phyloP scores from a whole-genome alignment of 306 rosid species.

The Adenanthera pavonina region DNA sequence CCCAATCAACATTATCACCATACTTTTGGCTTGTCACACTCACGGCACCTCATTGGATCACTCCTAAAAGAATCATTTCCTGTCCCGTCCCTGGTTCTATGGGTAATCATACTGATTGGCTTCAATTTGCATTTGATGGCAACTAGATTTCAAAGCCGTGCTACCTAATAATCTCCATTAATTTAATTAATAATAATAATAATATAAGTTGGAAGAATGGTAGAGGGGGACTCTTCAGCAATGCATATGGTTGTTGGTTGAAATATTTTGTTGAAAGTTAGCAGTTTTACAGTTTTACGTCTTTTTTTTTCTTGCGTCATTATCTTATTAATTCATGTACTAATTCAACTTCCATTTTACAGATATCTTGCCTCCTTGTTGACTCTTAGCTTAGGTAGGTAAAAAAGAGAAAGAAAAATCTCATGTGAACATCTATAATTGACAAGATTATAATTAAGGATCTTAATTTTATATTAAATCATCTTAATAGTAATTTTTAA shows the following conservation, averaged over 20 bases:
- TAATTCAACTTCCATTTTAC: too few relatives aligned
- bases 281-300: not conserved
- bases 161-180: conserved; percentile 23
- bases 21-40: conserved; percentile 14
- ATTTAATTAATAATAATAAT: conserved; percentile 1
- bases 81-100: not conserved
- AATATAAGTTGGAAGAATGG: conserved; percentile 15
- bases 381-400: not conserved
- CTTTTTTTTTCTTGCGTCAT: not conserved
- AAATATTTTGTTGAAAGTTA: conserved; percentile 1
- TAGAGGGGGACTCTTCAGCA: conserved; percentile 6
- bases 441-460: not conserved
- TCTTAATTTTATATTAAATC: not conserved
- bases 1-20: conserved; percentile 37
- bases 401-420: not conserved
- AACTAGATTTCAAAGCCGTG: conserved; percentile 24
- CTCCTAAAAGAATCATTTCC: not conserved
- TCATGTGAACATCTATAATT: too few relatives aligned
- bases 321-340: not conserved
- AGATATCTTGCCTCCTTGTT: not conserved
- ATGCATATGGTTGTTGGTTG: conserved; percentile 3
- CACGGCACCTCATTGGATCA: conserved; percentile 12
- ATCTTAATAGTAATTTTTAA: not conserved
- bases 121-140: conserved; percentile 37
- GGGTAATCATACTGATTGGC: conserved; percentile 38